A percentile compares a stretch with the other conserved stretches of the same genome.
phyloP scores from a whole-genome alignment of 2,329 filamentous ascomycete genomes.

The Beauveria scarabaeidicola region DNA sequence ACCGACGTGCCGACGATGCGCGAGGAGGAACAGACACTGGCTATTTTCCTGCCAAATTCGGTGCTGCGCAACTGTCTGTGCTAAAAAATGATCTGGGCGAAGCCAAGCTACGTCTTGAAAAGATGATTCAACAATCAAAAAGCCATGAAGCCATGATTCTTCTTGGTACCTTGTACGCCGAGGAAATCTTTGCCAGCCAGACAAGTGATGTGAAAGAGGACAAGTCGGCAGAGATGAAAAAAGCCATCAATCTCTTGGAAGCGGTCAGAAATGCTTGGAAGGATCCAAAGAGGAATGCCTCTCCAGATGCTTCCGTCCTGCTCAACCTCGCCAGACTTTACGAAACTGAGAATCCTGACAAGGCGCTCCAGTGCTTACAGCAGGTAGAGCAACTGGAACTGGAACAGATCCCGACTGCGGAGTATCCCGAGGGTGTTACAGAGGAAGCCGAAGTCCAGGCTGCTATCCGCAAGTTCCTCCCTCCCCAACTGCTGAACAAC shows the following conservation, averaged over 20 bases:
- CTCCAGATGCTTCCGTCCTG: slow-evolving; percentile 77
- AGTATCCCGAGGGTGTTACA: slow-evolving; percentile 46
- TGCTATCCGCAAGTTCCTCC: slow-evolving; percentile 66
- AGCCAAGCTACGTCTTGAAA: slow-evolving; percentile 88
- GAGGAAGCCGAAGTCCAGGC: slow-evolving; percentile 53
- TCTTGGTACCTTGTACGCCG: slow-evolving; percentile 83
- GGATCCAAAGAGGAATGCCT: slow-evolving; percentile 75
- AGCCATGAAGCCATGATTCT: slow-evolving; percentile 85
- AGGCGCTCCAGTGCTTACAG: slow-evolving; percentile 81
- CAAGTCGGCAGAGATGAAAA: slow-evolving; percentile 74
- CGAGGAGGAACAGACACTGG: slow-evolving; percentile 85
- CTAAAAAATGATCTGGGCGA: slow-evolving; percentile 78
- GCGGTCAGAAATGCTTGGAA: slow-evolving; percentile 83
- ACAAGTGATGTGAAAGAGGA: slow-evolving; percentile 70
- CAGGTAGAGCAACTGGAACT: slow-evolving; percentile 89
- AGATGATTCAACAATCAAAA: slow-evolving; percentile 81
- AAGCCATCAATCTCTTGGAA: slow-evolving; percentile 79
- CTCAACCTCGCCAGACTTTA: slow-evolving; percentile 89
- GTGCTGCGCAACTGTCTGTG: slow-evolving; percentile 80
- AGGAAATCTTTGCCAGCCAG: slow-evolving; percentile 82
- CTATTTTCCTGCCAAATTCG: slow-evolving; percentile 91
- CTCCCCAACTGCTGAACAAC: slow-evolving; percentile 91
- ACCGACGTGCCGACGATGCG: slow-evolving; percentile 82
- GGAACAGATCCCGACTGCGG: slow-evolving; percentile 64
- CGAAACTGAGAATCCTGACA: slow-evolving; percentile 76